Evolutionary conservation across 2,329 filamentous ascomycete genomes (phyloP), one percentile per base, ranked within the genome.

Genomic region (Aspergillus sp.): DNA sequence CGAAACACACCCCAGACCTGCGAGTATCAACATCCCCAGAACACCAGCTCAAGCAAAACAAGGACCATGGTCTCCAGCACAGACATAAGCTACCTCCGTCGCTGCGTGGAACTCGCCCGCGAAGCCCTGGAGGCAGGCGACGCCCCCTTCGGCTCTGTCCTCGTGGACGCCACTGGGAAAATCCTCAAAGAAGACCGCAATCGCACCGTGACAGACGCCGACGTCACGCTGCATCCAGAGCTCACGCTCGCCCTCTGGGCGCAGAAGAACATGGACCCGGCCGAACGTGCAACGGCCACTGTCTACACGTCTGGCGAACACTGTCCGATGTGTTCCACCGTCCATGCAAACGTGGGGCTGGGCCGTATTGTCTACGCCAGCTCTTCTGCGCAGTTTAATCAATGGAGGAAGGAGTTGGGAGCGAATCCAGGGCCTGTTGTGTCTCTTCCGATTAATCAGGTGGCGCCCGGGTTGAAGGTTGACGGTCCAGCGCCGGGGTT

Each of bases 241-340:
- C 46, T 56, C 35, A 56, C 47, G 2, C 49, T 58, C 11, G 56
- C 47, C 1, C 24, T 45, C 14, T 58, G 56, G 56, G 54, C 56
- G n/a, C 49, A 56, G n/a, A 43, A 54, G 16, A 42, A 58, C 22
- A 14, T 58, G 38, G n/a, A 26, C 3, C 47, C 49, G 0, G 16
- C 49, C 2, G 51, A 52, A 9, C 56, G 56, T 22, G 47, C 54
- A 1, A 17, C 51, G 16, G 45, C 54, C 19, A 58, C 54, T 0
- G 51, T 58, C 22, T 58, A 58, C 46, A 58, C 56, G 3, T 58
- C 56, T 10, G 51, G 54, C 38, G 56, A 58, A 35, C 56, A 58
- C 35, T 58, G 56, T 35, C 54, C 56, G 10, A 58, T 58, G 56
- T 58, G 56, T 26, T 13, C 56, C 9, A 20, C 50, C 35, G 45